Base-by-base conservation (phyloP, 805 yeast genomes). In the Myxozyma monticola region DNA sequence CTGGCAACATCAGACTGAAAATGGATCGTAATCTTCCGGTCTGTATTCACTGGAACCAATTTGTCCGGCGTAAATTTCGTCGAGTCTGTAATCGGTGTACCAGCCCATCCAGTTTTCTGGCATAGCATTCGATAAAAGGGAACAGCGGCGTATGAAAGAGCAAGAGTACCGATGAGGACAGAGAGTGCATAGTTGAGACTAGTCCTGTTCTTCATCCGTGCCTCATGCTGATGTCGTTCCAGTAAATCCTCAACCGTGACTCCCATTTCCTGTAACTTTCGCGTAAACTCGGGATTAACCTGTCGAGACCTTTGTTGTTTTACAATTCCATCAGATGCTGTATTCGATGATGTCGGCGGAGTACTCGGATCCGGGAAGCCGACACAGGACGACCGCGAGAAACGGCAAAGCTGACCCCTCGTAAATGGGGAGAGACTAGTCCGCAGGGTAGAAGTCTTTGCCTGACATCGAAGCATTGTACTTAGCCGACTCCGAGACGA, bases 91-190 rank as follows among this genome's bases (percentile, higher is more conserved):
- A 90, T 85, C 9, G 98, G 98, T 7, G 85, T 83, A 36, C 99
- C 99, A 42, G 91, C 96, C 79, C 85, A 93, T 0, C 99, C 99
- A 0, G 97, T 90, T 68, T 95, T 78, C 61, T 90, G 87, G 73
- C 99, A 93, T 26, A 93, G 76, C 7, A 90, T 88, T 59, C 97
- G 74, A 68, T 93, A 93, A 5, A 93, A 71, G 3, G 98, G 98
- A 17, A 93, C 99, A 0, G 96, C 87, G 8, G 89, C 86, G 68
- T 88, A 93, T 0, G 95, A 78, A 4, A 91, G 72, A 0, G 95
- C 87, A 15, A 88, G 69, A 56, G 88, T 86, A 2, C 81, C 70
- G 25, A 90, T 69, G 10, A 81, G 81, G 18, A 88, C 73, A n/a
- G 91, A 83, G 1, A 79, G 72, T 12, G 84, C 72, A 63, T 87